These are phyloP conservation scores for Stemphylium lycopersici DNA, from an alignment of 2,329 filamentous ascomycete genomes.

Conservation along the genomic window DNA sequence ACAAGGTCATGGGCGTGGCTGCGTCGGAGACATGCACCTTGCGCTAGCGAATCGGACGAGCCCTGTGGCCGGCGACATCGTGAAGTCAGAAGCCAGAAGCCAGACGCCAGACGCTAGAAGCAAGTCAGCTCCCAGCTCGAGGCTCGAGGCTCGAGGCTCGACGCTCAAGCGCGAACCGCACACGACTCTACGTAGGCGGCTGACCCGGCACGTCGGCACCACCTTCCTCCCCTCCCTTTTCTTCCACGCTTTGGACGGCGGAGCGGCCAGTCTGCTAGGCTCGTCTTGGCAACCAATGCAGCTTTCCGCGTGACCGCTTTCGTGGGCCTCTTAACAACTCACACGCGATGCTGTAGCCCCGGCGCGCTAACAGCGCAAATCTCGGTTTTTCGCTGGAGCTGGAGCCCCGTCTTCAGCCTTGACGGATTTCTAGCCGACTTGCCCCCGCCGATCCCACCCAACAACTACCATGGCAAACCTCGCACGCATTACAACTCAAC, in stretches of 20 bases:
- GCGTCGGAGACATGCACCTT: background rate
- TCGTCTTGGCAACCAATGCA: background rate
- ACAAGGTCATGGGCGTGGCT: background rate
- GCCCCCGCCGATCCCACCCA: background rate
- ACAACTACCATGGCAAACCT: background rate
- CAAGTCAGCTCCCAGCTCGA: too few species aligned
- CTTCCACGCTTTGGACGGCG: too few species aligned
- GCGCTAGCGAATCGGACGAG: slow-evolving; percentile 19
- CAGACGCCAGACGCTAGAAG: background rate
- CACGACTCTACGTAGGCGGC: slow-evolving; percentile 28
- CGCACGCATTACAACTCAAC: background rate
- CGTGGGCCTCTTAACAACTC: background rate
- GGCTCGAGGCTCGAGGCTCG: too few species aligned
- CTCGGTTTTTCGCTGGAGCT: background rate
- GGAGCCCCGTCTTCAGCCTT: background rate
- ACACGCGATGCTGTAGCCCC: too few species aligned
- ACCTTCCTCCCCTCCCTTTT: too few species aligned
- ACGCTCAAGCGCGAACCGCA: background rate
- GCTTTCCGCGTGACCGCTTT: background rate
- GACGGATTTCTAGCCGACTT: background rate
- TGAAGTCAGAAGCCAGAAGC: background rate
- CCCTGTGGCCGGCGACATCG: slow-evolving; percentile 4
- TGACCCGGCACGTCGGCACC: slow-evolving; percentile 6
- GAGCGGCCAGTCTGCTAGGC: background rate
- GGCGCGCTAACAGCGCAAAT: background rate